Evolutionary conservation across 2,329 filamentous ascomycete genomes (phyloP), one percentile per base, ranked within the genome.

Genomic region (Fusarium equiseti): DNA sequence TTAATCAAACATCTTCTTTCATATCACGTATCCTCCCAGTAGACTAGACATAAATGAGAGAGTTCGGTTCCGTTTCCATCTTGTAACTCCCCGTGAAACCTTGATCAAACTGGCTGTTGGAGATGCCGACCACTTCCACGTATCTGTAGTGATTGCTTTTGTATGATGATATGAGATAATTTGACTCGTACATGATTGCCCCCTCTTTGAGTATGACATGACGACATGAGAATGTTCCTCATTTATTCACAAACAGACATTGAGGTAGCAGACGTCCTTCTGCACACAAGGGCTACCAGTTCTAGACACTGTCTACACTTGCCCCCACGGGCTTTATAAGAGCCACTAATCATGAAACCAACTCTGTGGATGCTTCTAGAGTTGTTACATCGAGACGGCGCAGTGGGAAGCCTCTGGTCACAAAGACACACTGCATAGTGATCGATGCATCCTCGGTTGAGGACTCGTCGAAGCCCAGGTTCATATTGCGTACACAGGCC

Each of bases 21-120:
- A 20, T 20, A 20, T 20, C 20, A 20, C 20, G 20, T 20, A 22
- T 40, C 11, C 26, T 12, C n/a, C 16, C n/a, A 6, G 2, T 15
- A 4, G 35, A 29, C 16, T 42, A 38, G 24, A 38, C 18, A 43
- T 18, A 5, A 43, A 40, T n/a, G 8, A 24, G 18, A n/a, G n/a
- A 43, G 50, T 43, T 27, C 35, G 12, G 16, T 27, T 27, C 35
- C 24, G 35, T 29, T 26, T 27, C 35, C 12, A 43, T 53, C 24
- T n/a, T 43, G 35, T 43, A 22, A 53, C 50, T 53, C 16, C 50
- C 50, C 50, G 43, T 42, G 50, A 53, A 53, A 53, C 50, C 24
- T 43, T 13, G 35, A 42, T 53, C 50, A 53, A 53, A 53, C 50
- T 53, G 50, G 35, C 10, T 42, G 24, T 15, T 53, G n/a, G 27